Conservation (phyloP, 2,329 filamentous ascomycete species). For the Sporothrix protearum region DNA sequence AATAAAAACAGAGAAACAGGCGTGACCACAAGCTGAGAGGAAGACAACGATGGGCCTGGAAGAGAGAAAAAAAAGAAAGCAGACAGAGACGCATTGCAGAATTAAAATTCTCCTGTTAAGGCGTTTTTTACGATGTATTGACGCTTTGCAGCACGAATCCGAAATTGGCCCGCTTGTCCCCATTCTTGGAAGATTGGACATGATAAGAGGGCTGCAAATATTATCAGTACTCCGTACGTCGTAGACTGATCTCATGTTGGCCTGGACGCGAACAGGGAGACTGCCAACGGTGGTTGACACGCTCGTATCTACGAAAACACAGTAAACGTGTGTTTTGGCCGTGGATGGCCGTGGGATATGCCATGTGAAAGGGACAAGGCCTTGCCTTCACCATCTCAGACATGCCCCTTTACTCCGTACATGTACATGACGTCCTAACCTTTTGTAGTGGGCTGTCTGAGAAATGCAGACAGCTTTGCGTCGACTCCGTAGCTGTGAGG, state of each 20-base stretch:
- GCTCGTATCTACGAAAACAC: not conserved
- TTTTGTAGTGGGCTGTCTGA: not conserved
- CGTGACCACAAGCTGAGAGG: not conserved
- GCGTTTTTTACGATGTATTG: not conserved
- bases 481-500: not conserved
- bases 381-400: not conserved
- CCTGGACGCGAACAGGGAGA: not conserved
- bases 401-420: too few species aligned
- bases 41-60: slow-evolving; percentile 3
- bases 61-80: not conserved
- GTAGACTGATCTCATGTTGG: not conserved
- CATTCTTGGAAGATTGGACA: not conserved
- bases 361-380: not conserved
- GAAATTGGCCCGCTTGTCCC: not conserved
- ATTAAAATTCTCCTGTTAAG: not conserved
- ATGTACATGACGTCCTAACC: not conserved
- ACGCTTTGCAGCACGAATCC: not conserved
- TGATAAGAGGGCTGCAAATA: not conserved
- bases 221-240: too few species aligned
- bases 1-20: not conserved
- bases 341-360: not conserved
- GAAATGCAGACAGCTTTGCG: not conserved
- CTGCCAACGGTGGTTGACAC: not conserved
- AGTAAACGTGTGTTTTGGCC: not conserved
- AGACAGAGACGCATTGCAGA: not conserved